These are phyloP conservation scores for Podaxis pistillaris DNA, from an alignment of 768 basidiomycete species.

Conservation along the genomic window DNA sequence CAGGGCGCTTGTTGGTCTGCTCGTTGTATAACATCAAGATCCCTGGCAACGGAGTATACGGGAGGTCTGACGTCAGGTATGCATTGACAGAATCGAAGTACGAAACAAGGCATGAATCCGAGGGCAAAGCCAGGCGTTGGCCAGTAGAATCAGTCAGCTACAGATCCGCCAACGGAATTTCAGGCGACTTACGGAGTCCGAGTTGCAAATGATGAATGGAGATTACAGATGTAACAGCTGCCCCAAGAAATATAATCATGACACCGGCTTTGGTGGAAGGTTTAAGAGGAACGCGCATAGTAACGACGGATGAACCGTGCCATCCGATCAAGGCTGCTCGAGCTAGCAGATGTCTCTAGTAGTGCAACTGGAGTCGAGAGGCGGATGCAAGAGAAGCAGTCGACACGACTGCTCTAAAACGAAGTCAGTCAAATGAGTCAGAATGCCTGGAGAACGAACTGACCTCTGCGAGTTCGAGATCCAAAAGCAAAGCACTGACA, in stretches of 20 bases:
- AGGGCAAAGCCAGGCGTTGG: constrained; percentile 88
- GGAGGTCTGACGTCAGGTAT: constrained; percentile 95
- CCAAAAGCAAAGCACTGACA: constrained; percentile 80
- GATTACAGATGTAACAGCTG: constrained; percentile 84
- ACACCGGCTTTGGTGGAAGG: constrained; percentile 76
- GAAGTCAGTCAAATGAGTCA: constrained; percentile 4
- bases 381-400: constrained; percentile 90
- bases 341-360: constrained; percentile 50
- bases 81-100: constrained; percentile 94
- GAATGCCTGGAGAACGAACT: constrained; percentile 21
- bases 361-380: constrained; percentile 76
- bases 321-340: constrained; percentile 66
- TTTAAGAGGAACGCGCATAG: constrained; percentile 86
- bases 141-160: constrained; percentile 45
- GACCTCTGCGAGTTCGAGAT: constrained; percentile 84
- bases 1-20: constrained; percentile 81
- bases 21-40: constrained; percentile 66
- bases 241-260: constrained; percentile 69
- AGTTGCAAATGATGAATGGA: constrained; percentile 91
- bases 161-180: not conserved
- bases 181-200: constrained; percentile 70
- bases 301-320: constrained; percentile 81
- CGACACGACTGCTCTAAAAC: constrained; percentile 73
- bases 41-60: constrained; percentile 89
- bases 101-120: constrained; percentile 81